These are phyloP conservation scores for Trametes cinnabarina DNA, from an alignment of 768 basidiomycete genomes.

Conservation along the genomic window DNA sequence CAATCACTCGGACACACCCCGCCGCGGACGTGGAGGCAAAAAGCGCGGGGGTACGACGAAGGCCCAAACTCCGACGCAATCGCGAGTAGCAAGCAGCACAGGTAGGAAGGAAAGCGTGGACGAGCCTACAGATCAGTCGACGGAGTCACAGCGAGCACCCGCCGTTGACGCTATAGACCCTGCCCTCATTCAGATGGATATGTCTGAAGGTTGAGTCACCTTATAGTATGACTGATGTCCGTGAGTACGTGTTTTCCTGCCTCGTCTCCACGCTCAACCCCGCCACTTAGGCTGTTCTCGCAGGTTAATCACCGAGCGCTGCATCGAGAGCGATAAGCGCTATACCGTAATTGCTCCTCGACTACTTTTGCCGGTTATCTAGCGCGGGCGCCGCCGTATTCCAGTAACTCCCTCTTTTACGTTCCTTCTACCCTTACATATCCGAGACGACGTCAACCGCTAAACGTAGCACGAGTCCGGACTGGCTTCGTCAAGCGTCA, in stretches of 20 bases:
- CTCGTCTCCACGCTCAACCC: not conserved
- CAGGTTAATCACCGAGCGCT: conserved; percentile 4
- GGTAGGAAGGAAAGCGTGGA: not conserved
- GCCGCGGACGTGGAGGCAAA: conserved; percentile 15
- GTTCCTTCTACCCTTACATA: not conserved
- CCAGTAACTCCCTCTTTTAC: not conserved
- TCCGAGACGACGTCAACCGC: not conserved
- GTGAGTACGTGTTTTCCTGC: not conserved
- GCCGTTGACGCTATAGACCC: not conserved
- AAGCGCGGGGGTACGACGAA: conserved; percentile 13
- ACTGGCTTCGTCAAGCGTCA: not conserved
- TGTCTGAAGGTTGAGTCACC: conserved; percentile 1
- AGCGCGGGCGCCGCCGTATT: not conserved
- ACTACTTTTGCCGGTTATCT: not conserved
- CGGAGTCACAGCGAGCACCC: not conserved
- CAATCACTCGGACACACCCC: conserved; percentile 9
- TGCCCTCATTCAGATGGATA: conserved; percentile 7
- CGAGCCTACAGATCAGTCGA: not conserved
- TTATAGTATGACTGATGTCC: not conserved
- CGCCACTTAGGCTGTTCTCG: conserved; percentile 8
- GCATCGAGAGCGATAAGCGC: conserved; percentile 1
- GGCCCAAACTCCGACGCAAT: not conserved
- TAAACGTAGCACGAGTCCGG: not conserved
- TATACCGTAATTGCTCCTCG: not conserved
- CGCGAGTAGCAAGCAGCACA: not conserved